phyloP scores from a whole-genome alignment of 352 stramenopile species.

The Discostella stelligera region DNA sequence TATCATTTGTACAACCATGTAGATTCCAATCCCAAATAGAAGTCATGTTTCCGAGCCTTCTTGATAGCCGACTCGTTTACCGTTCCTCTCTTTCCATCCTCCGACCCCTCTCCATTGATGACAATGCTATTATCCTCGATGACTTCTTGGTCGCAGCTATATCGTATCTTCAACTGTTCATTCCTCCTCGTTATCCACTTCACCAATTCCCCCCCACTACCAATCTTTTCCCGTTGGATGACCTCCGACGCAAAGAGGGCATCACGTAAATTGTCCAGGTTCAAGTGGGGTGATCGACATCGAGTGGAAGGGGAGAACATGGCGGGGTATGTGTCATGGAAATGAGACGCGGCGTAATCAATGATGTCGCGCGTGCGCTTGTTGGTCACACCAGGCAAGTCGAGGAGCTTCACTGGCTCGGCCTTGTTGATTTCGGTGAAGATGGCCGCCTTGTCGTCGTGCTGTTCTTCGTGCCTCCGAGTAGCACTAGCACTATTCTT shows the following conservation, averaged over 20 bases:
- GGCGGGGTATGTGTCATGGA: constrained; percentile 52
- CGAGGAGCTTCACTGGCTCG: constrained; percentile 76
- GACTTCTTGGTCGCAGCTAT: background rate
- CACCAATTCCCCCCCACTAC: constrained; percentile 51
- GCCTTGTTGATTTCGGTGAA: constrained; percentile 84
- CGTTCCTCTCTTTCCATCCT: constrained; percentile 7
- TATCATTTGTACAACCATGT: constrained; percentile 70
- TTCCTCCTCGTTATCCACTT: constrained; percentile 72
- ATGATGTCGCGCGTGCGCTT: constrained; percentile 57
- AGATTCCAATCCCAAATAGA: constrained; percentile 78
- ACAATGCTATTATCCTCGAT: background rate
- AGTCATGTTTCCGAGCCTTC: constrained; percentile 69
- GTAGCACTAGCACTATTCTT: constrained; percentile 7
- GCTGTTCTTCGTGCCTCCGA: constrained; percentile 14
- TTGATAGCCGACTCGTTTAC: constrained; percentile 51
- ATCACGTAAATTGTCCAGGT: constrained; percentile 80
- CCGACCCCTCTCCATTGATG: constrained; percentile 1
- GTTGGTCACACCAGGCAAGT: constrained; percentile 65
- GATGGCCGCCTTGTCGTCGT: constrained; percentile 55
- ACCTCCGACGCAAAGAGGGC: constrained; percentile 68
- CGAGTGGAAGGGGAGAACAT: constrained; percentile 73
- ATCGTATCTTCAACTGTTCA: constrained; percentile 41
- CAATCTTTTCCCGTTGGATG: constrained; percentile 58
- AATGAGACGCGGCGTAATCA: constrained; percentile 55
- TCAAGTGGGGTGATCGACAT: constrained; percentile 77